These are phyloP conservation scores for Cryptococcus depauperatus DNA, from an alignment of 1,284 basidiomycete species.

Conservation along the genomic window DNA sequence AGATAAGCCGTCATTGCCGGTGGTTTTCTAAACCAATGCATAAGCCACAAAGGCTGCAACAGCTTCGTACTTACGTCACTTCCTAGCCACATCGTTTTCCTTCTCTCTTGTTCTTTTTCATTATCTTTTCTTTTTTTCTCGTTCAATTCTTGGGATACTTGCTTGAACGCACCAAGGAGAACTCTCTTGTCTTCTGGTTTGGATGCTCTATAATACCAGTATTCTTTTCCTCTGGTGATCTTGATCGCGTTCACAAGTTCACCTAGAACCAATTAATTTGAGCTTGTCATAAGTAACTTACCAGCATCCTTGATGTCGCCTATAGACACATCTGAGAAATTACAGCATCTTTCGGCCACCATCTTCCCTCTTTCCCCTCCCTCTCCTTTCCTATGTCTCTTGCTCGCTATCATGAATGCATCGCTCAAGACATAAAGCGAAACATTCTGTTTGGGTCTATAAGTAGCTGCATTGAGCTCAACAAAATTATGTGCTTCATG, in stretches of 20 bases:
- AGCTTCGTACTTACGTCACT: constrained; percentile 49
- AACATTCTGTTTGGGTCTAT: constrained; percentile 79
- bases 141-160: constrained; percentile 82
- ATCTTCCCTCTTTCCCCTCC: constrained; percentile 57
- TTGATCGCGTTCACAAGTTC: constrained; percentile 95
- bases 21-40: constrained; percentile 7
- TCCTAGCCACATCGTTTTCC: constrained; percentile 66
- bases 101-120: constrained; percentile 78
- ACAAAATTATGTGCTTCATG: constrained; percentile 76
- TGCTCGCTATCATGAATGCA: constrained; percentile 74
- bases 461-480: constrained; percentile 87
- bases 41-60: neutral
- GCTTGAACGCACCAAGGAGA: constrained; percentile 75
- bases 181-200: constrained; percentile 73
- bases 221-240: constrained; percentile 85
- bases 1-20: constrained; percentile 6
- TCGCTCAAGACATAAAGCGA: constrained; percentile 89
- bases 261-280: neutral
- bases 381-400: constrained; percentile 43
- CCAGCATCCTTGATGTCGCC: constrained; percentile 92
- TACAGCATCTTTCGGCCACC: constrained; percentile 88
- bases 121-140: constrained; percentile 82
- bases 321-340: constrained; percentile 82
- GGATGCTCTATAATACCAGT: constrained; percentile 84
- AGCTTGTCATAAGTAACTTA: constrained; percentile 44